Percentiles rank a stretch among this genome's conserved stretches.
phyloP scores from a whole-genome alignment of 2,329 filamentous ascomycete genomes.

The Mycosphaerella arachidis region DNA sequence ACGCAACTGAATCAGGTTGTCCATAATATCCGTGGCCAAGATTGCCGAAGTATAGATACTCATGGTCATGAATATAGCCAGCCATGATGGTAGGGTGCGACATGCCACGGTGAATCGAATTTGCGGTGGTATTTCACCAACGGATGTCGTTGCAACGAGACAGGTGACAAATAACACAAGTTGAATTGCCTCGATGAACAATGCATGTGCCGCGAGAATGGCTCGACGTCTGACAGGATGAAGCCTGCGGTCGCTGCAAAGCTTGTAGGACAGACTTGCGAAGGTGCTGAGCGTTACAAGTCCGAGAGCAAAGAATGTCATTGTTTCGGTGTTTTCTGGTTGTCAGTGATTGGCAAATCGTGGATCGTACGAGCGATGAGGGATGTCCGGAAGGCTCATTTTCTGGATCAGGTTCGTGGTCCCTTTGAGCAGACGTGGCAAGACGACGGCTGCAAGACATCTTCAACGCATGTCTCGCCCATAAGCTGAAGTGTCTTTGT shows the following conservation, averaged over 20 bases:
- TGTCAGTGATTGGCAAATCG: too few species aligned
- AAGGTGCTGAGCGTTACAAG: constrained; percentile 4
- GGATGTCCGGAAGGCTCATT: background rate
- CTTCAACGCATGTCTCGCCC: background rate
- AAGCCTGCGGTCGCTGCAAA: background rate
- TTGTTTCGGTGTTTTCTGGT: background rate
- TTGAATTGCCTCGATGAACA: constrained; percentile 12
- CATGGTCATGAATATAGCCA: background rate
- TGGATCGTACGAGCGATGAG: background rate
- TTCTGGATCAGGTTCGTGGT: background rate
- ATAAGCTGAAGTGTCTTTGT: background rate
- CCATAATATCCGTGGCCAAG: constrained; percentile 11
- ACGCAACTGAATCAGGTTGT: constrained; percentile 12
- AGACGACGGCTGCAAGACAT: constrained; percentile 3
- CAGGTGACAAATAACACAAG: constrained; percentile 1
- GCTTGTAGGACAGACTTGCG: constrained; percentile 10
- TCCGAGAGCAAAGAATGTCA: background rate
- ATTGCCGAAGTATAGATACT: background rate
- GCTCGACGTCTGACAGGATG: background rate
- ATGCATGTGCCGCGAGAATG: constrained; percentile 9
- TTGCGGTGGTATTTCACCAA: background rate
- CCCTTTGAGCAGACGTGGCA: background rate
- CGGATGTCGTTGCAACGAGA: background rate
- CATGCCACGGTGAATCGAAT: background rate
- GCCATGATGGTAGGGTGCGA: background rate